Evolutionary conservation across 129 eudicot genomes (phyloP).

Genomic region (Daucus carota): DH1_v3.0 NC_030387.2:26951501-26952000

Average conservation of each 20-base stretch:
- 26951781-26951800: neutral
- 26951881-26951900: neutral
- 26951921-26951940: neutral
- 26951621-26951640: neutral
- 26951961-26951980: neutral
- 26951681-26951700: neutral
- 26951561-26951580: conserved; percentile 7
- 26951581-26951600: conserved; percentile 4
- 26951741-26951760: neutral
- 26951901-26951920: neutral
- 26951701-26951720: neutral
- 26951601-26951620: conserved; percentile 4
- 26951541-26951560: neutral
- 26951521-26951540: neutral
- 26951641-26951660: neutral
- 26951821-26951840: neutral
- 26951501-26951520: neutral
- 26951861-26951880: neutral
- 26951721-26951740: no score
- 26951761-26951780: neutral
- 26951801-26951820: neutral
- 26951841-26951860: neutral
- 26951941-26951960: neutral
- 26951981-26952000: neutral
- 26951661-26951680: neutral